A percentile compares a stretch with the other conserved stretches of the same genome.
These are phyloP conservation scores for Lunasporangiospora selenospora DNA, from an alignment of 192 early-diverging fungal species.

Conservation along the genomic window DNA sequence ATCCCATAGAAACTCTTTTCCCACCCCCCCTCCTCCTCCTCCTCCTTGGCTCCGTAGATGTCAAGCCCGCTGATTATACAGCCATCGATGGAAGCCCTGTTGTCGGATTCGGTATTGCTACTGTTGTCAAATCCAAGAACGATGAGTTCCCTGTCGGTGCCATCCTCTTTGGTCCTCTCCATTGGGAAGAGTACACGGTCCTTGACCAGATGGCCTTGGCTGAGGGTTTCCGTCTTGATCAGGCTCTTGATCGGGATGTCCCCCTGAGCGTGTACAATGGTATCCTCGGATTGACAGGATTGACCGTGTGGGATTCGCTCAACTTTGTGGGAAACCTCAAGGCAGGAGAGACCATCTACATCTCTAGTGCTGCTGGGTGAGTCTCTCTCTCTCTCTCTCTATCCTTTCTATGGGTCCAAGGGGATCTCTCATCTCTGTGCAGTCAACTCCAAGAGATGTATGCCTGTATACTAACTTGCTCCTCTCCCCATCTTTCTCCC, in stretches of 20 bases:
- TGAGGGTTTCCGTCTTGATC: conserved; percentile 45
- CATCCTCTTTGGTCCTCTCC: conserved; percentile 61
- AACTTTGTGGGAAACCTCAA: conserved; percentile 72
- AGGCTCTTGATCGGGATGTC: conserved; percentile 63
- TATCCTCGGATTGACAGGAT: conserved; percentile 11
- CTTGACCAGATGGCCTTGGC: conserved; percentile 27
- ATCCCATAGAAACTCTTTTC: no score
- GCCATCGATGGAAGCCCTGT: conserved; percentile 63
- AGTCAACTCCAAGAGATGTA: not conserved
- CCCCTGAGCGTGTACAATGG: conserved; percentile 4
- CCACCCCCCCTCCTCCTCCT: no score
- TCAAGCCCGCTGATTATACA: no score
- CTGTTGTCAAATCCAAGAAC: conserved; percentile 69
- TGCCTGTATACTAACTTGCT: no score
- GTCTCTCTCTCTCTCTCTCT: no score
- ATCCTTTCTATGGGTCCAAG: no score
- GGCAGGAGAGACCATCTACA: conserved; percentile 77
- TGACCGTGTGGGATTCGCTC: conserved; percentile 51
- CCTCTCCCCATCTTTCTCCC: no score
- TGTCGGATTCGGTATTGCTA: conserved; percentile 59
- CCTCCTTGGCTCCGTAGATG: no score
- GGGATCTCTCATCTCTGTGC: no score
- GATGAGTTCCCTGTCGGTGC: conserved; percentile 63
- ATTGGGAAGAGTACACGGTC: conserved; percentile 52
- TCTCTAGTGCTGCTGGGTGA: conserved; percentile 28